Base-by-base conservation (phyloP, 345 rosid genomes). In the Cardamine occulta region DNA sequence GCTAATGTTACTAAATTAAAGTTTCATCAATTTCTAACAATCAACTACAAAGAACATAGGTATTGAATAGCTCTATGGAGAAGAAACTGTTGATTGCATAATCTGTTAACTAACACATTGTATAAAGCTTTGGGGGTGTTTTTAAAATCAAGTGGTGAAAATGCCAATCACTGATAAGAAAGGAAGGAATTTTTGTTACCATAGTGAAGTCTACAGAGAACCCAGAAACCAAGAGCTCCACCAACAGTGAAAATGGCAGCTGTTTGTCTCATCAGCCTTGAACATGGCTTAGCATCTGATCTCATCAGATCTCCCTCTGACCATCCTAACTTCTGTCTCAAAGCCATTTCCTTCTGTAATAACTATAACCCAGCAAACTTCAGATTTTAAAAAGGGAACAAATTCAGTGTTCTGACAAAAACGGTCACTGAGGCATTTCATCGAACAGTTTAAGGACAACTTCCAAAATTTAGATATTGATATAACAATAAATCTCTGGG, bases 241-340 rank as follows among this genome's bases (percentile, higher is more conserved):
- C 93, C 97, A 67, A 88, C 88, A 0, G 86, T 64, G 73, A 80
- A 91, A 77, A 89, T 76, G 28, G 85, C 91, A 39, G 97, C 93
- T 0, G 97, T 89, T 39, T 91, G 96, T 83, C 87, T 86, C 92
- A 84, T 87, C 28, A 89, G 56, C 77, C 86, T 87, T 13, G 92
- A 84, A 81, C 96, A 91, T 58, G 97, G 96, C 64, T 89, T 91
- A 18, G 84, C 80, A 78, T 89, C 97, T 11, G 96, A 82, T 64
- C 91, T 86, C 97, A 89, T 91, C 42, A 91, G 49, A 73, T 89
- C 91, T 39, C 93, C 97, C 24, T 91, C 93, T 3, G 97, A 89
- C 79, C 75, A 88, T 63, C 97, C 93, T 59, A 87, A 79, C 57
- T 64, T 62, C 65, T 72, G 90, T 73, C 96, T 84, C 73, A 91